phyloP scores from a whole-genome alignment of 805 yeast species.

The Saturnispora dispora region DNA sequence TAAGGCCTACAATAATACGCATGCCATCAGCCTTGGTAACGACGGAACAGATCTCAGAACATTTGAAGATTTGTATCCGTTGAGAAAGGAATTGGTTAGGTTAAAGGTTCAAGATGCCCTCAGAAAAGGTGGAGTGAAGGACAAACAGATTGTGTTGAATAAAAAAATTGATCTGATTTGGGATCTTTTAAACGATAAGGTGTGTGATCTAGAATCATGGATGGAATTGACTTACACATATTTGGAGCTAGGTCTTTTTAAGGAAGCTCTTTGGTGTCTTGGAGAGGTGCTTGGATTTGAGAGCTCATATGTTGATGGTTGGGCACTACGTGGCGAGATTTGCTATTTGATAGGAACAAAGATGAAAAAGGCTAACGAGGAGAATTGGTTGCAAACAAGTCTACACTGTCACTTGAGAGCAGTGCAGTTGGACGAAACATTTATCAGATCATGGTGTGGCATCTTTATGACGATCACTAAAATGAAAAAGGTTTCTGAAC shows the following conservation, averaged over 20 bases:
- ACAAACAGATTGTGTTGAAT: neutral
- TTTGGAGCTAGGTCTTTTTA: slow-evolving; percentile 47
- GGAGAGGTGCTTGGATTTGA: slow-evolving; percentile 61
- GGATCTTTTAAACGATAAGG: slow-evolving; percentile 50
- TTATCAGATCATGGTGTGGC: slow-evolving; percentile 47
- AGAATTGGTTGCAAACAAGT: slow-evolving; percentile 8
- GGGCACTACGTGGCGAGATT: slow-evolving; percentile 57
- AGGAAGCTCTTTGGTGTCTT: slow-evolving; percentile 54
- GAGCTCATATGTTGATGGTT: slow-evolving; percentile 63
- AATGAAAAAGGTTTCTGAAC: neutral
- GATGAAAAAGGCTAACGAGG: neutral
- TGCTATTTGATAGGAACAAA: slow-evolving; percentile 15
- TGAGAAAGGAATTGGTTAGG: slow-evolving; percentile 4
- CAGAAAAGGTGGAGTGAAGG: neutral
- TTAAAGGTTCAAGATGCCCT: neutral
- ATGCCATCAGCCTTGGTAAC: slow-evolving; percentile 6
- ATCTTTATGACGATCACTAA: slow-evolving; percentile 15
- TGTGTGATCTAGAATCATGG: slow-evolving; percentile 74
- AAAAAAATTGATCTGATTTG: slow-evolving; percentile 15
- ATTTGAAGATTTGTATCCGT: slow-evolving; percentile 40
- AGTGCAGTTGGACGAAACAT: slow-evolving; percentile 67
- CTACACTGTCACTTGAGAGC: slow-evolving; percentile 32
- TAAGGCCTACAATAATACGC: slow-evolving; percentile 7
- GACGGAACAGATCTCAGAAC: slow-evolving; percentile 27
- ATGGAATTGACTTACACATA: slow-evolving; percentile 67